Conservation (phyloP, 2,329 filamentous ascomycete species). For the Fusarium devonianum region DNA sequence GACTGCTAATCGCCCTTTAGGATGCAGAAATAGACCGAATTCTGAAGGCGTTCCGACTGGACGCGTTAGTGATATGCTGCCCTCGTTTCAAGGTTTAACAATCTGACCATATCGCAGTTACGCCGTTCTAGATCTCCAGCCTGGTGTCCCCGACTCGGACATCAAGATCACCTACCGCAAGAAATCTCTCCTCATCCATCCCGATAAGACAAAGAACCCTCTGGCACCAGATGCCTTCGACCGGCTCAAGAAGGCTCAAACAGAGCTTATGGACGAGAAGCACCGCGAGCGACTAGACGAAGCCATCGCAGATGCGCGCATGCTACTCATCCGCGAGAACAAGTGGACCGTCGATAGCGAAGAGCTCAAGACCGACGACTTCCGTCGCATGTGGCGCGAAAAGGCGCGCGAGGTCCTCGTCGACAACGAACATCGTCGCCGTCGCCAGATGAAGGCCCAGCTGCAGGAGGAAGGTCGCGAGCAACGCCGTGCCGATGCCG, state of each 20-base stretch:
- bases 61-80: constrained; percentile 55
- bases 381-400: constrained; percentile 85
- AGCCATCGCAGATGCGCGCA: constrained; percentile 93
- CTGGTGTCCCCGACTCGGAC: constrained; percentile 92
- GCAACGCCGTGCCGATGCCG: constrained; percentile 85
- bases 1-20: constrained; percentile 53
- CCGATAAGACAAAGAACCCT: constrained; percentile 94
- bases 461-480: constrained; percentile 96
- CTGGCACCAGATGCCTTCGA: constrained; percentile 95
- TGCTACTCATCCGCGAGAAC: constrained; percentile 91
- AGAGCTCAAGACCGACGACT: constrained; percentile 84
- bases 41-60: constrained; percentile 82
- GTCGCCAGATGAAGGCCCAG: constrained; percentile 88
- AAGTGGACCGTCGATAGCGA: constrained; percentile 91
- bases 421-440: constrained; percentile 86
- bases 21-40: constrained; percentile 97
- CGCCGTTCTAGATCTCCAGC: constrained; percentile 92
- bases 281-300: constrained; percentile 87
- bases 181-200: constrained; percentile 98
- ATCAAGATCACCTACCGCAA: constrained; percentile 95
- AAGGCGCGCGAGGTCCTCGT: constrained; percentile 90
- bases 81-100: neutral
- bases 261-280: constrained; percentile 92
- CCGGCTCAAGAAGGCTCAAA: constrained; percentile 93
- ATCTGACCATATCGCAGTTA: constrained; percentile 64